Conservation (phyloP, 495 filamentous ascomycete species). For the Neurospora discreta region DNA sequence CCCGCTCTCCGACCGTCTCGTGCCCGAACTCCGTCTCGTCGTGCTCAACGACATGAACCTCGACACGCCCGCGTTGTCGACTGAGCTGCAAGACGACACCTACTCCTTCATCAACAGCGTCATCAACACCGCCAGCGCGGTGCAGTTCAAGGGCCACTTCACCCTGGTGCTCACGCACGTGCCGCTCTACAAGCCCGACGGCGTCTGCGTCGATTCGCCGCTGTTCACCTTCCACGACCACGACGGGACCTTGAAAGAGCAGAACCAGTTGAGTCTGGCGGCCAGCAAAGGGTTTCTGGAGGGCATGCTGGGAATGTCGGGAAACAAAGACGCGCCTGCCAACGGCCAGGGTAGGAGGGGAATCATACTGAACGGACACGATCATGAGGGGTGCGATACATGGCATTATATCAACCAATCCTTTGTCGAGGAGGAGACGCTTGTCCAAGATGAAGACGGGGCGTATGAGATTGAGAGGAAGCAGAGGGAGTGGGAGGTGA, state of each 20-base stretch:
- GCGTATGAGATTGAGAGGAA: slow-evolving; percentile 7
- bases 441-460: slow-evolving; percentile 12
- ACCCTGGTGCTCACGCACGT: slow-evolving; percentile 87
- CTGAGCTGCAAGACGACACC: slow-evolving; percentile 53
- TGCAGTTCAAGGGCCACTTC: slow-evolving; percentile 53
- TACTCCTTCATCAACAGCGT: slow-evolving; percentile 69
- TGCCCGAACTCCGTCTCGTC: slow-evolving; percentile 63
- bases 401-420: slow-evolving; percentile 62
- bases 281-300: slow-evolving; percentile 60
- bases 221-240: slow-evolving; percentile 64
- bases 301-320: slow-evolving; percentile 68
- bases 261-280: slow-evolving; percentile 73
- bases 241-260: slow-evolving; percentile 66
- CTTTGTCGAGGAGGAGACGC: slow-evolving; percentile 1
- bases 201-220: slow-evolving; percentile 75
- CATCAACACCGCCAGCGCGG: slow-evolving; percentile 53
- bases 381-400: slow-evolving; percentile 86
- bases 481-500: slow-evolving; percentile 28
- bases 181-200: slow-evolving; percentile 71
- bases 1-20: slow-evolving; percentile 26
- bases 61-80: slow-evolving; percentile 63
- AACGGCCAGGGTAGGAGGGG: slow-evolving; percentile 49
- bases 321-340: slow-evolving; percentile 39
- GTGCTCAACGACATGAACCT: slow-evolving; percentile 87
- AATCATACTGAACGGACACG: slow-evolving; percentile 82